A percentile compares a stretch with the other conserved stretches of the same genome.
phyloP scores from a whole-genome alignment of 768 basidiomycete species.

The Boletus insuetus region DNA sequence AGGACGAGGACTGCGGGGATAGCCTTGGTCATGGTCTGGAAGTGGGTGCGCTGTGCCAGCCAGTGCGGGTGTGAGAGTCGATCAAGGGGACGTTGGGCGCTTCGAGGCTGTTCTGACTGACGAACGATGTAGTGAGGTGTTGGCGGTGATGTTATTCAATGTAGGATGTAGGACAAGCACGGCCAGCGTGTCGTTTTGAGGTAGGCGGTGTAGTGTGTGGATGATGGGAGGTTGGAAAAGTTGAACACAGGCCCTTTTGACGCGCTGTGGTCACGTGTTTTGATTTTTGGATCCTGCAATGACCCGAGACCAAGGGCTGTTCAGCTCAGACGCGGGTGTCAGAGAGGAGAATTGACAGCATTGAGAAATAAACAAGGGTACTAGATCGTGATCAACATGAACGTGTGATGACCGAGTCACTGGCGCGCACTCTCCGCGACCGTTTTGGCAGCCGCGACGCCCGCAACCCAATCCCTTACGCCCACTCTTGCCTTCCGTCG shows the following conservation, averaged over 20 bases:
- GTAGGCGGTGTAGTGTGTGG: neutral
- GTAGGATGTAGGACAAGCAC: neutral
- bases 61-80: neutral
- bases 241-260: neutral
- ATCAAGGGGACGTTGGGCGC: neutral
- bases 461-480: conserved; percentile 12
- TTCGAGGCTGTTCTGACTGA: conserved; percentile 1
- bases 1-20: neutral
- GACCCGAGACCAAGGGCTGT: no score
- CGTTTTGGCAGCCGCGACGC: conserved; percentile 21
- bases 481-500: conserved; percentile 11
- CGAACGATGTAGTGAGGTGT: neutral
- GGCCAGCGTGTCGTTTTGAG: conserved; percentile 14
- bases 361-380: neutral
- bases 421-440: conserved; percentile 10
- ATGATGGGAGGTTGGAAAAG: neutral
- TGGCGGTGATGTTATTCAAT: neutral
- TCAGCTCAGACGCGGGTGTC: no score
- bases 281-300: neutral
- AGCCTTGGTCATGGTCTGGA: conserved; percentile 1
- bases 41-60: neutral
- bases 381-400: neutral
- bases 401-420: neutral
- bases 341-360: neutral
- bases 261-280: conserved; percentile 14